Conservation (phyloP, 225 moss, liverwort and hornwort species). For the Straminergon stramineum region DNA sequence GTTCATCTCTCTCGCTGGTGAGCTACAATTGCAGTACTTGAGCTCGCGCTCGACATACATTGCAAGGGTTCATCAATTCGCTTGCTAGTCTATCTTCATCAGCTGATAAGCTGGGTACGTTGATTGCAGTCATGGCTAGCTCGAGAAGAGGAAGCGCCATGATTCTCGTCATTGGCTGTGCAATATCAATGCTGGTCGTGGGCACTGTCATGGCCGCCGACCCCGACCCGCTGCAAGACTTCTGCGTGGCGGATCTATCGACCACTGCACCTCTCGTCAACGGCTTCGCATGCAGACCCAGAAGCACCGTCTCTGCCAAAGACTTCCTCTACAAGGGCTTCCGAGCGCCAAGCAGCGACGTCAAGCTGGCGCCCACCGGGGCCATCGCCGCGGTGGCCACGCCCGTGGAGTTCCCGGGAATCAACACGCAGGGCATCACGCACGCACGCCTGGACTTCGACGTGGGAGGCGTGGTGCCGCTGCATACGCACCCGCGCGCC, state of each 20-base stretch:
- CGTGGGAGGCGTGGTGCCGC: not conserved
- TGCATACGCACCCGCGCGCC: conserved; percentile 9
- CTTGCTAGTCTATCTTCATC: not conserved
- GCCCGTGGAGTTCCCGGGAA: not conserved
- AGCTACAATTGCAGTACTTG: not conserved
- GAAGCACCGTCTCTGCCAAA: not conserved
- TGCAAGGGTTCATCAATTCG: not conserved
- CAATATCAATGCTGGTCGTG: not conserved
- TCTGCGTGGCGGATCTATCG: not conserved
- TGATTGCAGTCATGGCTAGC: not conserved
- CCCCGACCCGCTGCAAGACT: not conserved
- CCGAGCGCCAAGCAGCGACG: not conserved
- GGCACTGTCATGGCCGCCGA: not conserved
- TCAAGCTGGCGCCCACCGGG: not conserved
- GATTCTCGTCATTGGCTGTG: not conserved
- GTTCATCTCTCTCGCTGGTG: too few relatives aligned
- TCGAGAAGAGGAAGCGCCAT: not conserved
- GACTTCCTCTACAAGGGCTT: not conserved
- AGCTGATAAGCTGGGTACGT: not conserved
- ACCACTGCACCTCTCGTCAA: not conserved
- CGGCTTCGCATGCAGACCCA: not conserved
- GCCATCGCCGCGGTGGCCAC: not conserved
- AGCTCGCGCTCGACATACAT: not conserved
- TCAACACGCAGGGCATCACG: conserved; percentile 8
- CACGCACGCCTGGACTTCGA: not conserved